These are phyloP conservation scores for Pythium utonaiense DNA, from an alignment of 352 stramenopile species.

Conservation along the genomic window DNA sequence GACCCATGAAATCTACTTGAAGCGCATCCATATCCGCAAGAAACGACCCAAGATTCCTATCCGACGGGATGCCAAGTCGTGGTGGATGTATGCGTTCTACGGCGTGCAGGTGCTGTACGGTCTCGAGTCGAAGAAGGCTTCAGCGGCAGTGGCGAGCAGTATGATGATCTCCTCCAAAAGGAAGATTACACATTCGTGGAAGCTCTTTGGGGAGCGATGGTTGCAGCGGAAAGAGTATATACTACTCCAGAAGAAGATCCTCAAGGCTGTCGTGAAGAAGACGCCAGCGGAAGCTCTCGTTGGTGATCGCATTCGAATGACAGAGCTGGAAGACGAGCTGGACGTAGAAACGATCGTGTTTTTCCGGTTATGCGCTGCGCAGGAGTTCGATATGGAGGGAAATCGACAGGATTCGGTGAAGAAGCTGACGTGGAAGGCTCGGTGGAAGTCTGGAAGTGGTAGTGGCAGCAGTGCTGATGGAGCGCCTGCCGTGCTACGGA, in stretches of 20 bases:
- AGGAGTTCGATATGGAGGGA: constrained; percentile 67
- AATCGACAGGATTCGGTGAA: constrained; percentile 61
- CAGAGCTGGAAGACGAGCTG: constrained; percentile 65
- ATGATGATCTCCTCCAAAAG: constrained; percentile 19
- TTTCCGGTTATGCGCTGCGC: constrained; percentile 59
- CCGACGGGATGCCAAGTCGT: constrained; percentile 42
- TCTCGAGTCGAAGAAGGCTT: constrained; percentile 21
- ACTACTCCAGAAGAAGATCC: constrained; percentile 62
- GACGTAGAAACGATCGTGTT: constrained; percentile 81
- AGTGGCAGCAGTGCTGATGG: constrained; percentile 6
- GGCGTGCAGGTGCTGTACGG: constrained; percentile 64
- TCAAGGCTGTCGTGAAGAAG: constrained; percentile 60
- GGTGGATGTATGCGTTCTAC: constrained; percentile 79
- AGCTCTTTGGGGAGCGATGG: constrained; percentile 55
- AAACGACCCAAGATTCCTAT: constrained; percentile 54
- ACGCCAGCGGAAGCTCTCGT: constrained; percentile 39
- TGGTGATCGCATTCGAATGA: constrained; percentile 40
- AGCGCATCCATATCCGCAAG: constrained; percentile 70
- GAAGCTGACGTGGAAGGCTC: constrained; percentile 69
- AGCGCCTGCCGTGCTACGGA: constrained; percentile 17
- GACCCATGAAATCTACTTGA: constrained; percentile 78
- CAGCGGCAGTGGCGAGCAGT: not conserved
- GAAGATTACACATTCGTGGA: constrained; percentile 41
- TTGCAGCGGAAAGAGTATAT: constrained; percentile 71
- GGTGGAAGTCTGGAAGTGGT: constrained; percentile 39